Evolutionary conservation across 1,139 yeast genomes (phyloP), one percentile per base, ranked within the genome.

Genomic region (Geotrichum europaeum): DNA sequence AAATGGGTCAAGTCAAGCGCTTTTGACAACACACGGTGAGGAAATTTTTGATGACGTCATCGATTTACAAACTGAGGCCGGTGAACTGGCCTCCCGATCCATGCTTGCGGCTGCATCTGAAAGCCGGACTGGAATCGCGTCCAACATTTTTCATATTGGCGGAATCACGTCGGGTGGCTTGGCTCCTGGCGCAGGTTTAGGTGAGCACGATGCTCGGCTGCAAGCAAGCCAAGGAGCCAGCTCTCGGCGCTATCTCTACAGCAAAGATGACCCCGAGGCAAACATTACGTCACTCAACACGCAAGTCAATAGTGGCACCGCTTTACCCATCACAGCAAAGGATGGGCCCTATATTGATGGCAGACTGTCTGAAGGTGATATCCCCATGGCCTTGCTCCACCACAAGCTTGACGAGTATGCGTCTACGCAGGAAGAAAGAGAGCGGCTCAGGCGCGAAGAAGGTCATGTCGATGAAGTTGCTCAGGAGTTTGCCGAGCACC

Each of bases 121-220:
- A 1, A 60, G 58, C 15, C 60, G 58, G 13, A 53, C 65, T 1
- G 63, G 63, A 25, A 51, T 60, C n/a, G 51, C 57, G 20, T 59
- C 65, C 13, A 65, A 64, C 45, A 59, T 70, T 28, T 57, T 69
- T 49, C 71, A 69, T 49, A 63, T 70, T 40, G 72, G 72, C 5
- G 53, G 66, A 13, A 62, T 66, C 47, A 68, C 71, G 6, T 63
- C 68, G 9, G 73, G 71, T 5, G 73, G 73, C 1, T 58, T 70
- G 53, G 73, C 73, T 4, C 73, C 73, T 4, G 73, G 73, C 10
- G 70, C 72, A 3, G 59, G 55, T 9, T 18, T 45, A 2, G 56
- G 52, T 18, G 55, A 58, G 3, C 20, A 28, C 6, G 63, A 60
- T 32, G 32, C 50, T 9, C 43, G 63, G 13, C 45, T 49, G 6